phyloP scores from a whole-genome alignment of 2,329 filamentous ascomycete species.

The Ophiostoma sp. region DNA sequence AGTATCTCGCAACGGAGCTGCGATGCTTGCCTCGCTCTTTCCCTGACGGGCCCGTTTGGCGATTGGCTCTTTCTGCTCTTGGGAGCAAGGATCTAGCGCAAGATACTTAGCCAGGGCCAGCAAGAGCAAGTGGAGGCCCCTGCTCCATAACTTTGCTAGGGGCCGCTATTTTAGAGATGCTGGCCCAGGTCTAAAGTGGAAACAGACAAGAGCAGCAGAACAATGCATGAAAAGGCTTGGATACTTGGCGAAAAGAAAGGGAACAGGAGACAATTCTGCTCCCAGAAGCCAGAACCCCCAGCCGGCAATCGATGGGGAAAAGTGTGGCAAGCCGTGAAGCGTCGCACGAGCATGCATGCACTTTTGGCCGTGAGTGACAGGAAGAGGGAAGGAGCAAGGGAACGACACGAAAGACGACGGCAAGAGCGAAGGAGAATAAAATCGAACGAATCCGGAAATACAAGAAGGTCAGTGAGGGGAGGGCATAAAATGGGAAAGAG shows the following conservation, averaged over 20 bases:
- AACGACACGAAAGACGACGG: not conserved
- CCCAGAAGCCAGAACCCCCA: not conserved
- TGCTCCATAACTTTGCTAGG: constrained; percentile 2
- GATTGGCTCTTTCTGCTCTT: constrained; percentile 9
- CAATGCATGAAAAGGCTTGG: constrained; percentile 1
- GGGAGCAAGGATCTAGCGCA: constrained; percentile 13
- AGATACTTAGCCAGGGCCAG: constrained; percentile 20
- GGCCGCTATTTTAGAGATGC: constrained; percentile 16
- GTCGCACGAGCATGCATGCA: constrained; percentile 13
- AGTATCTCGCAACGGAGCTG: not conserved
- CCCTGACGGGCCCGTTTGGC: constrained; percentile 10
- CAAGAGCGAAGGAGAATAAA: constrained; percentile 6
- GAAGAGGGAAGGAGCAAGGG: not conserved
- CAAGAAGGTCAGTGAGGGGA: not conserved
- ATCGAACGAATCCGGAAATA: not conserved
- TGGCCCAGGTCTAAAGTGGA: not conserved
- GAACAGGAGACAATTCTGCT: not conserved
- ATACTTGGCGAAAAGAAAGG: not conserved
- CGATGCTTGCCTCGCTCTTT: not conserved
- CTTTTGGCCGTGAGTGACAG: not conserved
- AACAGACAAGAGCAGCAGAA: not conserved
- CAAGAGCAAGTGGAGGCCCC: constrained; percentile 6
- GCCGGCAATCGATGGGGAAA: constrained; percentile 5
- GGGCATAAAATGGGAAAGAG: not conserved
- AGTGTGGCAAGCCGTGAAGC: constrained; percentile 14